phyloP scores from a whole-genome alignment of 192 early-diverging fungal genomes.

The Haplosporangium gracile region DNA sequence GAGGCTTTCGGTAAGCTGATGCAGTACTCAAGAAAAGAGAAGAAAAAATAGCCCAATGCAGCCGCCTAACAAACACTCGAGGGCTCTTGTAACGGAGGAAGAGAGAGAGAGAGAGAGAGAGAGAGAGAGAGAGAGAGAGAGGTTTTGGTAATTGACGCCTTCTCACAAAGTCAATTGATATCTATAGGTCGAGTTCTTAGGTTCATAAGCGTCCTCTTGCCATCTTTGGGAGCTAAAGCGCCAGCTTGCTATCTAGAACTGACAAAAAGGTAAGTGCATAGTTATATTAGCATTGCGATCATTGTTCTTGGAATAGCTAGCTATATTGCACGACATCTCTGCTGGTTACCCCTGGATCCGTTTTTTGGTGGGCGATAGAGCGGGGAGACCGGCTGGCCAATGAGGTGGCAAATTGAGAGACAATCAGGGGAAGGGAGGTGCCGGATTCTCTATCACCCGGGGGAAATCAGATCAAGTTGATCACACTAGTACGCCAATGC shows the following conservation, averaged over 20 bases:
- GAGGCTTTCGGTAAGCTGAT: too few relatives aligned
- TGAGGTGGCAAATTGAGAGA: background rate
- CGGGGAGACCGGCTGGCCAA: background rate
- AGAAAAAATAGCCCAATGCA: background rate
- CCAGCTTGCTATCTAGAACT: background rate
- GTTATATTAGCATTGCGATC: too few relatives aligned
- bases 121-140: too few relatives aligned
- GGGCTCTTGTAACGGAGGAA: background rate
- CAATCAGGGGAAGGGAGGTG: background rate
- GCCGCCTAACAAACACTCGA: background rate
- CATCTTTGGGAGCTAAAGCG: background rate
- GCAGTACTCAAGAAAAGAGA: background rate
- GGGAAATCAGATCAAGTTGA: too few relatives aligned
- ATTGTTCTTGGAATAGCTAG: too few relatives aligned
- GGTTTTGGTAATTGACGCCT: too few relatives aligned
- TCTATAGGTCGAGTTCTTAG: too few relatives aligned
- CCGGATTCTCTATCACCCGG: background rate
- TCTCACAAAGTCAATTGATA: too few relatives aligned
- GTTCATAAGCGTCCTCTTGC: background rate
- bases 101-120: too few relatives aligned
- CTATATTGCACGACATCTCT: too few relatives aligned
- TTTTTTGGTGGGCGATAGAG: background rate
- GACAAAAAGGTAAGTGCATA: too few relatives aligned
- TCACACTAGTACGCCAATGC: too few relatives aligned
- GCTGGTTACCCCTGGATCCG: background rate